Conservation (phyloP, 2,329 filamentous ascomycete genomes). For the Hymenoscyphus salicellus region DNA sequence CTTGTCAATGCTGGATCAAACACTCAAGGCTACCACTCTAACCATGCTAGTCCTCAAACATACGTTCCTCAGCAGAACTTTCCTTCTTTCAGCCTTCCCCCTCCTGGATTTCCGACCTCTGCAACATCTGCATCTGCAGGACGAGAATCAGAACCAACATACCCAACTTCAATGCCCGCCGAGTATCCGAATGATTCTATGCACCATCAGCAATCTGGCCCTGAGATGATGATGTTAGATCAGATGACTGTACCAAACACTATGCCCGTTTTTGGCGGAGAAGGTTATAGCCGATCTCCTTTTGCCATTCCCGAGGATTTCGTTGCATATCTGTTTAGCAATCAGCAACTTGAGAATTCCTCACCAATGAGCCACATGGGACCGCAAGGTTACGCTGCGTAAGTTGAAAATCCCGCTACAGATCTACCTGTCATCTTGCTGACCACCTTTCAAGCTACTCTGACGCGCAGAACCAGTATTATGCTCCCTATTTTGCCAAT, state of each 20-base stretch:
- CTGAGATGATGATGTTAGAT: slow-evolving; percentile 59
- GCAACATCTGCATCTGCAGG: slow-evolving; percentile 36
- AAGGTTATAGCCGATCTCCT: slow-evolving; percentile 80
- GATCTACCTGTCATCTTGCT: slow-evolving; percentile 13
- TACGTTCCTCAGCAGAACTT: slow-evolving; percentile 62
- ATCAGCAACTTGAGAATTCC: slow-evolving; percentile 52
- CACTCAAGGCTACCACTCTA: slow-evolving; percentile 44
- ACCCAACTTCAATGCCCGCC: slow-evolving; percentile 32
- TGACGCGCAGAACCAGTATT: slow-evolving; percentile 50
- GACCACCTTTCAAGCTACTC: slow-evolving; percentile 46
- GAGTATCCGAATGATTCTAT: slow-evolving; percentile 35
- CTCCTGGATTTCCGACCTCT: slow-evolving; percentile 52
- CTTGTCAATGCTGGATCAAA: slow-evolving; percentile 52
- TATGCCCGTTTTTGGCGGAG: slow-evolving; percentile 83
- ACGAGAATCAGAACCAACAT: slow-evolving; percentile 30
- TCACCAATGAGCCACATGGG: slow-evolving; percentile 53
- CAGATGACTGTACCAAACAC: slow-evolving; percentile 63
- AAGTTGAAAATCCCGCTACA: slow-evolving; percentile 31
- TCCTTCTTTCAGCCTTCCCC: slow-evolving; percentile 60
- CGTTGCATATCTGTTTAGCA: slow-evolving; percentile 79
- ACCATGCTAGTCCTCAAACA: slow-evolving; percentile 44
- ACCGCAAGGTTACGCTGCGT: slow-evolving; percentile 50
- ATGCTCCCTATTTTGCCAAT: slow-evolving; percentile 49
- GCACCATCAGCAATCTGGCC: slow-evolving; percentile 36
- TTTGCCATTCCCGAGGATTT: slow-evolving; percentile 86